A percentile compares a stretch with the other conserved stretches of the same genome.
Conservation (phyloP, 2,329 filamentous ascomycete genomes). For the Grosmannia clavigera region DNA sequence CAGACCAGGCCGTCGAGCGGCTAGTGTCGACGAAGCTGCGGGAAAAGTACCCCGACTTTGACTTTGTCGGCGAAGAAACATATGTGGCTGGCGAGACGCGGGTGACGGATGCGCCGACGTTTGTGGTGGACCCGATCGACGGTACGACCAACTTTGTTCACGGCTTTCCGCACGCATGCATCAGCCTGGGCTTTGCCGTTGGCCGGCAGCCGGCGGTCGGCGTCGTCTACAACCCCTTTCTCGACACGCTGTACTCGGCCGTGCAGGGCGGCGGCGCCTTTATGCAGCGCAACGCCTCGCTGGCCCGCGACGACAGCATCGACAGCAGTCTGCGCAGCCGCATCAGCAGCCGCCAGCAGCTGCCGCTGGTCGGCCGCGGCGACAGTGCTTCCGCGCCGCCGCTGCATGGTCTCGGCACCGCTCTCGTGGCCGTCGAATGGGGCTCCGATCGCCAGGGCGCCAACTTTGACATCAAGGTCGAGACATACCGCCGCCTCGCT, state of each 20-base stretch:
- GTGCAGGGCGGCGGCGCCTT: constrained; percentile 57
- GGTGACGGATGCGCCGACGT: constrained; percentile 57
- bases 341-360: constrained; percentile 13
- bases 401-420: constrained; percentile 45
- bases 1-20: constrained; percentile 52
- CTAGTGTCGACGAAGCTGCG: constrained; percentile 44
- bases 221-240: constrained; percentile 72
- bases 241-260: constrained; percentile 54
- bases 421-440: constrained; percentile 63
- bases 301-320: constrained; percentile 20
- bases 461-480: constrained; percentile 58
- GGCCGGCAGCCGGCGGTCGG: constrained; percentile 51
- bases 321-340: not conserved
- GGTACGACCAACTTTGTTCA: constrained; percentile 76
- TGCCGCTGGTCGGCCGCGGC: constrained; percentile 26
- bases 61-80: constrained; percentile 68
- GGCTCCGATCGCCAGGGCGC: constrained; percentile 53
- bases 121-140: constrained; percentile 74
- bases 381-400: constrained; percentile 35
- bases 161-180: constrained; percentile 60
- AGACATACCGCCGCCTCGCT: constrained; percentile 51
- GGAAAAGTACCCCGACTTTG: constrained; percentile 39
- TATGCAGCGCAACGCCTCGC: constrained; percentile 32
- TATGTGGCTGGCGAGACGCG: constrained; percentile 51
- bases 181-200: constrained; percentile 62